Base-by-base conservation (phyloP, 2,329 filamentous ascomycete species). In the Exophiala alcalophila region DNA sequence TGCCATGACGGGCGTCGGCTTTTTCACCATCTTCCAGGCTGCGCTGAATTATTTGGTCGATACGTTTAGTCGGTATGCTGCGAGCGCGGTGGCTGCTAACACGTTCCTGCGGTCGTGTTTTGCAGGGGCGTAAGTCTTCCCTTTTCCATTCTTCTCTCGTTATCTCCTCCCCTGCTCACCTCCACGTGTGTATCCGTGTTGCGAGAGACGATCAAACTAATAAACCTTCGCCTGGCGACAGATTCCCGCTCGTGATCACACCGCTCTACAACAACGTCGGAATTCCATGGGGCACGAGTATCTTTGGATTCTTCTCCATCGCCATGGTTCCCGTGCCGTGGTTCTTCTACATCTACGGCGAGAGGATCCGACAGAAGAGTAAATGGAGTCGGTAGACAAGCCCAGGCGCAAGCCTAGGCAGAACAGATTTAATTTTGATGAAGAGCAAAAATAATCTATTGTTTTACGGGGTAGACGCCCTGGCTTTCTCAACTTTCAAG, bases 241-340 rank as follows among this genome's bases (percentile, higher is more conserved):
- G 44, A 4, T 73, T 74, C 50, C 71, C 71, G 2, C 58, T 74
- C 5, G 69, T 72, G 55, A 70, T 70, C 6, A 61, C 56, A 1
- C 61, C 67, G n/a, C 63, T 74, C 61, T 74, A 72, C 39, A 27
- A 63, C 3, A 58, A 63, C 20, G 57, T 74, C 15, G 69, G 70
- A 2, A 67, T 71, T 8, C 66, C 70, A 36, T 74, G 71, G 70
- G 70, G 68, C 4, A 66, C 65, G 4, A 66, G 61, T 21, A 58
- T 74, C 12, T 69, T 68, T 1, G 71, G 61, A 1, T 73, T 73
- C 51, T 51, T 73, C 36, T 66, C 69, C 1, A 49, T 71, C 4
- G 61, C 61, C 4, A 66, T 68, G 26, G 62, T 71, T 10, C 68
- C 68, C 1, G 66, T 71, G 39, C 67, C 68, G 4, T 68, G 69